Conservation (phyloP, 208 protist genomes). For the Trypanosoma brucei region DNA sequence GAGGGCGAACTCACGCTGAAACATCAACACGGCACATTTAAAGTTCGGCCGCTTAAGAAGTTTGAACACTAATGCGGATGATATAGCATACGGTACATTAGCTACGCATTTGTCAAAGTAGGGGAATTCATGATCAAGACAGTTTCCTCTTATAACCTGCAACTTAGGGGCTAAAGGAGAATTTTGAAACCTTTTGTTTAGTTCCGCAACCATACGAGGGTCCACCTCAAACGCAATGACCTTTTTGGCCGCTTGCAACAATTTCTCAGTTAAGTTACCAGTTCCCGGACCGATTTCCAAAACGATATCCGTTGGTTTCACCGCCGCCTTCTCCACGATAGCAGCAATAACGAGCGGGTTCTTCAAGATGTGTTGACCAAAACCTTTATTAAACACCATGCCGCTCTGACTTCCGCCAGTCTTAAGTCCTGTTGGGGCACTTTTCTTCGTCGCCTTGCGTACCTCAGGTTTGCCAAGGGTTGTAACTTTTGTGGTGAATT, state of each 20-base stretch:
- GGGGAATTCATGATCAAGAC: conserved; percentile 98
- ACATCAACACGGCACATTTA: conserved; percentile 98
- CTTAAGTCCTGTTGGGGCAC: conserved; percentile 31
- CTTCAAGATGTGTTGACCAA: conserved; percentile 99
- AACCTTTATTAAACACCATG: conserved; percentile 95
- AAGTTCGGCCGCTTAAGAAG: conserved; percentile 94
- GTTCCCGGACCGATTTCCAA: conserved; percentile 99
- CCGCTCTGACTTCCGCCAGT: conserved; percentile 81
- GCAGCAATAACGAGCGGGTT: conserved; percentile 97
- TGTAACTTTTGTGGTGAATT: conserved; percentile 68
- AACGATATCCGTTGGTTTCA: conserved; percentile 97
- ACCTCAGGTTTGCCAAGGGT: conserved; percentile 64
- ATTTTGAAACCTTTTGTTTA: conserved; percentile 98
- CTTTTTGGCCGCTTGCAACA: conserved; percentile 96
- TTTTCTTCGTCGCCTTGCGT: conserved; percentile 42
- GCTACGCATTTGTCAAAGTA: conserved; percentile 99
- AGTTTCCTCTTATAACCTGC: conserved; percentile 98
- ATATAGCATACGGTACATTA: conserved; percentile 99
- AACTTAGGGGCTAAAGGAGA: conserved; percentile 90
- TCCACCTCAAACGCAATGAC: conserved; percentile 99
- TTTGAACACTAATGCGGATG: conserved; percentile 99
- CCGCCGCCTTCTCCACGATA: conserved; percentile 96
- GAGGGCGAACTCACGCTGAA: conserved; percentile 99
- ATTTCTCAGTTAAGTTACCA: conserved; percentile 99
- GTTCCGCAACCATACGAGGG: conserved; percentile 98